Conservation (phyloP, 1,284 basidiomycete species). For the Leccinum solheimii region DNA sequence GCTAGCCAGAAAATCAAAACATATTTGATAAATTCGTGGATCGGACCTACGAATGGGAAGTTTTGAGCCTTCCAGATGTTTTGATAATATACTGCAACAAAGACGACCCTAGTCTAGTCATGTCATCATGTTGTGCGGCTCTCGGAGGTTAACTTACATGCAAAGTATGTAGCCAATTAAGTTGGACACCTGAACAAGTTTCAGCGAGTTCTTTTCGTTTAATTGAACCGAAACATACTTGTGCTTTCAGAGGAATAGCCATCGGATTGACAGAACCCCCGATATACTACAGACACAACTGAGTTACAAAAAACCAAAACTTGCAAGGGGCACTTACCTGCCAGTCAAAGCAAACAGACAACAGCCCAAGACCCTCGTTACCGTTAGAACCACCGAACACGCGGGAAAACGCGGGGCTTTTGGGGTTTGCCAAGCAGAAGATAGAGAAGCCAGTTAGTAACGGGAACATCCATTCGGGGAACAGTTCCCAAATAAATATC, state of each 20-base stretch:
- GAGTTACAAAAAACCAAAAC: background rate
- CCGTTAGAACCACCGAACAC: constrained; percentile 62
- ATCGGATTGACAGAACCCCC: constrained; percentile 45
- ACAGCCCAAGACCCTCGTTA: constrained; percentile 54
- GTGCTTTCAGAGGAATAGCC: constrained; percentile 47
- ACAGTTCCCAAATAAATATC: constrained; percentile 52
- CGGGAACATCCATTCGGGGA: constrained; percentile 53
- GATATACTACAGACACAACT: constrained; percentile 41
- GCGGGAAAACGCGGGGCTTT: constrained; percentile 48
- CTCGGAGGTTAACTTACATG: constrained; percentile 35
- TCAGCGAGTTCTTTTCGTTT: background rate
- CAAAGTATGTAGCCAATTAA: constrained; percentile 49
- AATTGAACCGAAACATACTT: constrained; percentile 26
- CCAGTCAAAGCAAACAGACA: constrained; percentile 61
- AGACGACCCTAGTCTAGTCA: constrained; percentile 38
- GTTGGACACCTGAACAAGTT: constrained; percentile 37
- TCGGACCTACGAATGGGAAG: constrained; percentile 46
- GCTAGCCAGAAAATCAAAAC: constrained; percentile 13
- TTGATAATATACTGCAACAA: constrained; percentile 45
- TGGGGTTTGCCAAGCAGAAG: constrained; percentile 59
- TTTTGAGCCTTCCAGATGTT: constrained; percentile 49
- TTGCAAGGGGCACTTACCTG: constrained; percentile 23
- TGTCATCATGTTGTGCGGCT: background rate
- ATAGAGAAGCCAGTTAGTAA: constrained; percentile 51
- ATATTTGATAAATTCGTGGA: background rate